A percentile compares a stretch with the other conserved stretches of the same genome.
These are phyloP conservation scores for Pseudoscleropodium purum DNA, from an alignment of 225 moss, liverwort and hornwort species.

Conservation along the genomic window DNA sequence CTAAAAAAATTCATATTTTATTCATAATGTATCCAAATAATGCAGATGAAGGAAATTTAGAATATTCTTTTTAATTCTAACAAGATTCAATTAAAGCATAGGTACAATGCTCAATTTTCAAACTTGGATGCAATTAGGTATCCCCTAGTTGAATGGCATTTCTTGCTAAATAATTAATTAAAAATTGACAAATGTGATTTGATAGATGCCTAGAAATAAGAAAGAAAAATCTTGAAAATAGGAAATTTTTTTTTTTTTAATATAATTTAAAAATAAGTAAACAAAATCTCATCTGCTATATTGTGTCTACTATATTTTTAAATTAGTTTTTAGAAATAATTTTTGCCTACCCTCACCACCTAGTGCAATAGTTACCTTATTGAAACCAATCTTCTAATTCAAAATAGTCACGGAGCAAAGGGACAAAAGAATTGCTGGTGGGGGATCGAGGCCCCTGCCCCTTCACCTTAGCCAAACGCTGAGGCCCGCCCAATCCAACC, in stretches of 20 bases:
- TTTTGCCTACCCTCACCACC: not conserved
- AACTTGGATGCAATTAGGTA: not conserved
- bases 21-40: not conserved
- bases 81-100: not conserved
- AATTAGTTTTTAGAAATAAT: not conserved
- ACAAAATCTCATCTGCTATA: too few species aligned
- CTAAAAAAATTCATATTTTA: not conserved
- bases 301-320: not conserved
- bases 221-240: too few species aligned
- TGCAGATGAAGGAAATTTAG: not conserved
- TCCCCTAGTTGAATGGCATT: rapidly evolving
- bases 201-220: not conserved
- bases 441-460: not conserved
- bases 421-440: not conserved
- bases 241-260: too few species aligned
- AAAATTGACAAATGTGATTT: not conserved
- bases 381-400: not conserved
- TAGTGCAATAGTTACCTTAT: not conserved
- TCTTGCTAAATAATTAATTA: rapidly evolving
- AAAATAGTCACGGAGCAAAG: not conserved
- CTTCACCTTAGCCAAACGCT: not conserved
- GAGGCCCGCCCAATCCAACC: not conserved
- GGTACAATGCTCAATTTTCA: not conserved
- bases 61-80: not conserved
- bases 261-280: too few species aligned